These are phyloP conservation scores for Fusarium pseudograminearum DNA, from an alignment of 2,329 filamentous ascomycete genomes.

Conservation along the genomic window DNA sequence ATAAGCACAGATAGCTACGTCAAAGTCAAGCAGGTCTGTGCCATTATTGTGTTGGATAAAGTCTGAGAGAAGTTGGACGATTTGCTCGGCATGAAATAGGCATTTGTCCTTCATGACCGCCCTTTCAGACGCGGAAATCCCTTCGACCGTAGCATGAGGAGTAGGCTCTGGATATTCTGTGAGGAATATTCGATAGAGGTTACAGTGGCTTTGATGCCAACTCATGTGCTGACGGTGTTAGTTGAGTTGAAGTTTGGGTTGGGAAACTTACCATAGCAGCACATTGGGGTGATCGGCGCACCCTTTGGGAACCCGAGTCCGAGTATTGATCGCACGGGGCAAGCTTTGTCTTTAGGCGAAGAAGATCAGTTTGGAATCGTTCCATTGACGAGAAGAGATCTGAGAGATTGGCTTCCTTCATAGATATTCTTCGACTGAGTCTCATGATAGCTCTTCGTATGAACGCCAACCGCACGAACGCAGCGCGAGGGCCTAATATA, in stretches of 20 bases:
- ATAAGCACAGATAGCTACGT: constrained; percentile 58
- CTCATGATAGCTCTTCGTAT: constrained; percentile 43
- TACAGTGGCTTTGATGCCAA: constrained; percentile 59
- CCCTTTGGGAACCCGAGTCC: constrained; percentile 28
- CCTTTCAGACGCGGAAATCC: constrained; percentile 44
- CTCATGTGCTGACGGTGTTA: constrained; percentile 42
- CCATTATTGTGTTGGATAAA: constrained; percentile 52
- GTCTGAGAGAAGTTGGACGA: constrained; percentile 51
- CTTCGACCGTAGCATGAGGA: constrained; percentile 49
- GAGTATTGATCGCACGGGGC: constrained; percentile 42
- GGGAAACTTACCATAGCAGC: constrained; percentile 38
- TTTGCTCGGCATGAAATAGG: constrained; percentile 55
- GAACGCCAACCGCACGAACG: constrained; percentile 43
- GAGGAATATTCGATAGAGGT: constrained; percentile 59
- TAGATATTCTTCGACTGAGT: constrained; percentile 42
- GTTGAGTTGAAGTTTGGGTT: rapidly evolving
- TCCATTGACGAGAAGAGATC: constrained; percentile 45
- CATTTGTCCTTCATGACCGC: constrained; percentile 50
- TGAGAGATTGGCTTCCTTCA: constrained; percentile 44
- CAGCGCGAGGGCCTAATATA: constrained; percentile 37
- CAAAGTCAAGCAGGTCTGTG: constrained; percentile 53
- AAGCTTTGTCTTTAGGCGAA: constrained; percentile 40
- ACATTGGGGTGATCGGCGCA: constrained; percentile 39
- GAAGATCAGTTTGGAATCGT: constrained; percentile 45
- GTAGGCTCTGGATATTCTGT: constrained; percentile 57